Base-by-base conservation (phyloP, 164 flowering plant species). In the Piper betle region DNA sequence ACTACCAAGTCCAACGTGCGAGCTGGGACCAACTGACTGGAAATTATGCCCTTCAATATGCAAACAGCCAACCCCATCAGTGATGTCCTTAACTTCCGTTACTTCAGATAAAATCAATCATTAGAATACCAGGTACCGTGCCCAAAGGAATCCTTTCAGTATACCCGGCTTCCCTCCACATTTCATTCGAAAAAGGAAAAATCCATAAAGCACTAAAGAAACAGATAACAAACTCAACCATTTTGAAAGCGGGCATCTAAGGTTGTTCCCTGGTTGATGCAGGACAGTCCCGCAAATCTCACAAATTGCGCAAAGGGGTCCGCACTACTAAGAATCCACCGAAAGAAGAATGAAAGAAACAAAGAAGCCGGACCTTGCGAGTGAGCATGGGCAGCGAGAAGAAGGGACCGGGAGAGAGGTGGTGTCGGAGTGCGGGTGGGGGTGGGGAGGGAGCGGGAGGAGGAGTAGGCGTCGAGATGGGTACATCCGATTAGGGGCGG, bases 71-170 rank as follows among this genome's bases (percentile, higher is more conserved):
- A 84, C 48, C 54, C 69, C 68, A 16, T 71, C 56, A 16, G 70
- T 64, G 11, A 74, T 65, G 63, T 66, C 72, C 69, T 81, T 81
- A 63, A 50, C 64, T 42, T 62, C 77, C 20, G 33, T 37, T 5
- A 66, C 53, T 9, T 69, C 40, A 66, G 80, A 56, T 9, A 57
- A n/a, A n/a, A n/a, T n/a, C n/a, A 39, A 2, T 38, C 33, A 18
- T 63, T 57, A 10, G 64, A 15, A 53, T 66, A 69, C 12, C 77
- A 60, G 68, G 78, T 83, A 66, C 64, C 79, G 61, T 71, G 69
- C 86, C 88, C 16, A 2, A 64, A 68, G 50, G 68, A 69, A 58
- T 39, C 74, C 62, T 77, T 59, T 87, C 84, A 79, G 55, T 75
- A 61, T 56, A 4, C 18, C 7, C 39, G 20, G 9, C 2, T 7